phyloP scores from a whole-genome alignment of 345 rosid species.

The Linum tenue region DNA sequence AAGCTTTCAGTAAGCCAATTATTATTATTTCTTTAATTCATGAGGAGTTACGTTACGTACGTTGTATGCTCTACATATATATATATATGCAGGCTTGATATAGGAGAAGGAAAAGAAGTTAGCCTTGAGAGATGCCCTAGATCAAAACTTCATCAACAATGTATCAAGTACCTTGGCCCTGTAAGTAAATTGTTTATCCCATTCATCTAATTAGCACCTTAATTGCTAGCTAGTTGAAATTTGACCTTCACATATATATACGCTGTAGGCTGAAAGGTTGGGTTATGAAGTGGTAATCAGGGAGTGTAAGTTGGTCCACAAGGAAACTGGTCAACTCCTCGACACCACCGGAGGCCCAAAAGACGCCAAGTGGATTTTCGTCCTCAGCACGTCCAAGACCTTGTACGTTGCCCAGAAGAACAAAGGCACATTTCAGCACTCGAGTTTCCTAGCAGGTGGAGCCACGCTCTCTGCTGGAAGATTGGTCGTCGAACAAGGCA shows the following conservation, averaged over 20 bases:
- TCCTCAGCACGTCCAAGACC: slow-evolving; percentile 59
- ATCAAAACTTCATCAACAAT: slow-evolving; percentile 70
- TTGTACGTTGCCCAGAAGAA: slow-evolving; percentile 59
- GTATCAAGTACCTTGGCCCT: slow-evolving; percentile 93
- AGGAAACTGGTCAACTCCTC: slow-evolving; percentile 44
- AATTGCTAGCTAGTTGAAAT: too few species aligned
- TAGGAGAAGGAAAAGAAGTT: slow-evolving; percentile 72
- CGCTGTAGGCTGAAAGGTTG: slow-evolving; percentile 53
- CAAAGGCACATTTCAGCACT: slow-evolving; percentile 87
- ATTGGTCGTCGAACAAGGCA: slow-evolving; percentile 52
- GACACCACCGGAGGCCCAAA: slow-evolving; percentile 48
- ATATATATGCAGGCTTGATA: slow-evolving; percentile 63
- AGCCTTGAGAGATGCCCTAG: slow-evolving; percentile 62
- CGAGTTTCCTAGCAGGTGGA: slow-evolving; percentile 88
- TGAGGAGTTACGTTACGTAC: not conserved
- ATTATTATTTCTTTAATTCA: not conserved
- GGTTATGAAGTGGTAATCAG: slow-evolving; percentile 50
- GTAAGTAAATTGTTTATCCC: slow-evolving; percentile 35
- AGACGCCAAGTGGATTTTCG: slow-evolving; percentile 85
- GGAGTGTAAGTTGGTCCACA: slow-evolving; percentile 43
- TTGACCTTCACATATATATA: not conserved
- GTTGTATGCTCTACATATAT: slow-evolving; percentile 15
- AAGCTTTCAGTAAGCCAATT: slow-evolving; percentile 13
- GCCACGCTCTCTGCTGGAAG: slow-evolving; percentile 89
- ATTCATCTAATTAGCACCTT: not conserved